phyloP scores from a whole-genome alignment of 2,329 filamentous ascomycete species.

The Alternaria incomplexa region DNA sequence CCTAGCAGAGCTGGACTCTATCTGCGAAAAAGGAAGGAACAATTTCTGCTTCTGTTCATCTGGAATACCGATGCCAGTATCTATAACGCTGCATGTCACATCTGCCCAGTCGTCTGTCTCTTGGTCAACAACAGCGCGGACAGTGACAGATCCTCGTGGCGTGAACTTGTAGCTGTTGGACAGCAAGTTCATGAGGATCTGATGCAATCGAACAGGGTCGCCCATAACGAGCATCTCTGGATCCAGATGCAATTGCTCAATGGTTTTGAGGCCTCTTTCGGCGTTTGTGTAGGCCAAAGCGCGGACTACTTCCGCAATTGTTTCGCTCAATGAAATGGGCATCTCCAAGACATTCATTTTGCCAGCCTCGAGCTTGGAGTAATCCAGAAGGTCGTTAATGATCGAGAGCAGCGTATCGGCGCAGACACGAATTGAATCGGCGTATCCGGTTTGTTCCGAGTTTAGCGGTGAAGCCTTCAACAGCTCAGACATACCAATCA shows the following conservation, averaged over 20 bases:
- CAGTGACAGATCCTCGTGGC: constrained; percentile 82
- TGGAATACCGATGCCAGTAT: constrained; percentile 91
- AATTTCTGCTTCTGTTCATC: constrained; percentile 81
- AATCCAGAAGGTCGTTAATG: constrained; percentile 61
- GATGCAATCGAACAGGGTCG: constrained; percentile 59
- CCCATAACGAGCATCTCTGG: constrained; percentile 60
- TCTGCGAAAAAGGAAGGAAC: constrained; percentile 92
- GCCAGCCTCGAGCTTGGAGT: constrained; percentile 59
- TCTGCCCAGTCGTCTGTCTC: constrained; percentile 74
- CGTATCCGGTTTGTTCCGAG: constrained; percentile 66
- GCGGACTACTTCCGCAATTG: constrained; percentile 68
- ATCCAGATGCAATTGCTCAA: constrained; percentile 62
- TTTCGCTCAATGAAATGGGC: constrained; percentile 60
- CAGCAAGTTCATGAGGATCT: constrained; percentile 76
- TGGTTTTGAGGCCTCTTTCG: constrained; percentile 64
- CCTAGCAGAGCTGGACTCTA: constrained; percentile 85
- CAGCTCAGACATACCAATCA: constrained; percentile 66
- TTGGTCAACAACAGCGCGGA: constrained; percentile 74
- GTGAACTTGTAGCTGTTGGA: constrained; percentile 96
- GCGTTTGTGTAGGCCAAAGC: constrained; percentile 68
- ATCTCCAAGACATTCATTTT: constrained; percentile 67
- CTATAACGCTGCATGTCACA: constrained; percentile 83
- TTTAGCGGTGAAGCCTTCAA: constrained; percentile 64
- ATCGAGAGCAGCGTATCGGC: constrained; percentile 61
- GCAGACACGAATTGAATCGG: constrained; percentile 69